Percentiles rank a stretch among this genome's conserved stretches.
phyloP scores from a whole-genome alignment of 768 basidiomycete species.

The Pisolithus marmoratus region DNA sequence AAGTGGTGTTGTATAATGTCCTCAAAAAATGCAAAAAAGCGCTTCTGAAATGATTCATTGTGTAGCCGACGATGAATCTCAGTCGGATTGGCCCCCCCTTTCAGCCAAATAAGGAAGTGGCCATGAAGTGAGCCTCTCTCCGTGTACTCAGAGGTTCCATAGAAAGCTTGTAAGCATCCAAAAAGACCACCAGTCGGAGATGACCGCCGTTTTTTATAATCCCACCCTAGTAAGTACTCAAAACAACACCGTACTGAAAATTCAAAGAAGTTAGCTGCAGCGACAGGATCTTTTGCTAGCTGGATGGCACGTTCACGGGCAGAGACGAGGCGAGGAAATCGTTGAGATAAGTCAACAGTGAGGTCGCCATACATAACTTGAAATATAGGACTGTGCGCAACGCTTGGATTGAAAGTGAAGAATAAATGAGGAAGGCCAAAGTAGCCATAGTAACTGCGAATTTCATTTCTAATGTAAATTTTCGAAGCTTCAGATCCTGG shows the following conservation, averaged over 20 bases:
- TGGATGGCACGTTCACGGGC: constrained; percentile 13
- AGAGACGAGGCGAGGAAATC: constrained; percentile 16
- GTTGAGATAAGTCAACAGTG: background rate
- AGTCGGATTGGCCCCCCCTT: constrained; percentile 10
- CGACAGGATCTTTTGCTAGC: constrained; percentile 28
- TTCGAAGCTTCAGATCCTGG: constrained; percentile 30
- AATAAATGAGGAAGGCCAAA: constrained; percentile 25
- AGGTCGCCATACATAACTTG: constrained; percentile 25
- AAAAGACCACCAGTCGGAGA: constrained; percentile 20
- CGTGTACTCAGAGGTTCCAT: constrained; percentile 23
- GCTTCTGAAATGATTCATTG: no score
- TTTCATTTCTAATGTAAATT: constrained; percentile 15
- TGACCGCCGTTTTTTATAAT: background rate
- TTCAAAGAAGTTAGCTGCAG: constrained; percentile 30
- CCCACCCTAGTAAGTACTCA: constrained; percentile 15
- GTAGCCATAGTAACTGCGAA: constrained; percentile 21
- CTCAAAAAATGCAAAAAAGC: no score
- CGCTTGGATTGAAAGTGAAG: constrained; percentile 20
- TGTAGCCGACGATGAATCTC: no score
- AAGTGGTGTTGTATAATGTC: constrained; percentile 27
- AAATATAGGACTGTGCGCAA: constrained; percentile 22
- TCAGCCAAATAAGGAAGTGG: constrained; percentile 28
- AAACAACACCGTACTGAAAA: constrained; percentile 21
- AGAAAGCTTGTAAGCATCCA: constrained; percentile 25
- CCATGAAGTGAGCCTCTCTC: constrained; percentile 26